These are phyloP conservation scores for Trichoderma gracile DNA, from an alignment of 2,329 filamentous ascomycete species.

Conservation along the genomic window DNA sequence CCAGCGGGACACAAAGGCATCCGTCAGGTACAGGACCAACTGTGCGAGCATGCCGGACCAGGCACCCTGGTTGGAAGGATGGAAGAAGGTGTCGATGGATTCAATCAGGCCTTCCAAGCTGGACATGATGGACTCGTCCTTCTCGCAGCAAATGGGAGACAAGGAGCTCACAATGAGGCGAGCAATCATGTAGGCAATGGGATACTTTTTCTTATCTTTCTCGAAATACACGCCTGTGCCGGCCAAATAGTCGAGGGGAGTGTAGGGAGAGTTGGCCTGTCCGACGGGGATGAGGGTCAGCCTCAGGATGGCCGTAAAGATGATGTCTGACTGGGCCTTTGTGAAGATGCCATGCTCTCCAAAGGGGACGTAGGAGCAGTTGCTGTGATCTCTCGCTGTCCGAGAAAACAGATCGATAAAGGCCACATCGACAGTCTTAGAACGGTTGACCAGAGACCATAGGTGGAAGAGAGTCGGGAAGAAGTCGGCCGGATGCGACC, in stretches of 20 bases:
- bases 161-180: slow-evolving; percentile 91
- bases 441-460: slow-evolving; percentile 91
- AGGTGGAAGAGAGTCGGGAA: slow-evolving; percentile 94
- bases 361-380: slow-evolving; percentile 74
- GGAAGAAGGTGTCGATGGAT: slow-evolving; percentile 97
- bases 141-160: slow-evolving; percentile 77
- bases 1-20: slow-evolving; percentile 97
- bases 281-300: slow-evolving; percentile 95
- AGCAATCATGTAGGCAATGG: slow-evolving; percentile 86
- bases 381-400: slow-evolving; percentile 78
- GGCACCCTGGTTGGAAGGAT: slow-evolving; percentile 89
- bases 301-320: slow-evolving; percentile 88
- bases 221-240: slow-evolving; percentile 86
- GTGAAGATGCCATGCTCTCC: slow-evolving; percentile 89
- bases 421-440: slow-evolving; percentile 80
- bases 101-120: slow-evolving; percentile 90
- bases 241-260: slow-evolving; percentile 76
- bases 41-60: slow-evolving; percentile 93
- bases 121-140: slow-evolving; percentile 76
- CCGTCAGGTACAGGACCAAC: slow-evolving; percentile 86
- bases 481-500: slow-evolving; percentile 85
- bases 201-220: slow-evolving; percentile 90
- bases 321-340: slow-evolving; percentile 83
- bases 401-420: slow-evolving; percentile 90
- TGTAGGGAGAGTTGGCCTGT: slow-evolving; percentile 91